phyloP scores from a whole-genome alignment of 164 flowering plant genomes.

The Piper longum region DNA sequence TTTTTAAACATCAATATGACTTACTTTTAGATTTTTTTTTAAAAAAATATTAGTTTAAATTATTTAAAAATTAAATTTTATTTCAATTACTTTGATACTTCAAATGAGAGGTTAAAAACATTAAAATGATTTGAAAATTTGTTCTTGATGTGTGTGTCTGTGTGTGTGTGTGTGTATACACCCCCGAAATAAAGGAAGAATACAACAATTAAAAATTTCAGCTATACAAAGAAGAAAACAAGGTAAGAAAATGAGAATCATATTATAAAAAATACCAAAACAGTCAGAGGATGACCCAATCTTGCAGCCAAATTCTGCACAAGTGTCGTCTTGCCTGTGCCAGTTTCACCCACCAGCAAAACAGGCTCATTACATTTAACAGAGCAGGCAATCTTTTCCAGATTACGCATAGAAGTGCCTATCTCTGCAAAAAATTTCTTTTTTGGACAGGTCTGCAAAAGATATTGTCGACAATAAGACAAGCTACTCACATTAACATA shows the following conservation, averaged over 20 bases:
- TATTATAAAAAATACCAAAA: conserved; percentile 44
- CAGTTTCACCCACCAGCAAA: conserved; percentile 98
- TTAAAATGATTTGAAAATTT: too few relatives aligned
- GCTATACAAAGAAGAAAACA: background rate
- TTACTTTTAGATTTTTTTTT: too few relatives aligned
- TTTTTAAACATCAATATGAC: too few relatives aligned
- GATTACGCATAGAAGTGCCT: conserved; percentile 47
- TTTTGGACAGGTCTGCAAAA: background rate
- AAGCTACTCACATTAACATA: background rate
- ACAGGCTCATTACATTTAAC: conserved; percentile 83
- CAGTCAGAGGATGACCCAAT: conserved; percentile 71
- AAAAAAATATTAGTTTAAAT: too few relatives aligned
- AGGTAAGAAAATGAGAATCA: background rate
- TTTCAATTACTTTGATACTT: too few relatives aligned
- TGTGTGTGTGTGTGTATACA: too few relatives aligned
- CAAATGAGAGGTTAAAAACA: too few relatives aligned
- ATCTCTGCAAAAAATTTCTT: conserved; percentile 50
- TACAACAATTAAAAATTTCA: background rate
- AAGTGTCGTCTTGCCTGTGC: conserved; percentile 96
- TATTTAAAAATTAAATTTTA: too few relatives aligned
- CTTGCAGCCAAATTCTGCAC: conserved; percentile 75
- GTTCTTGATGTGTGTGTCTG: too few relatives aligned
- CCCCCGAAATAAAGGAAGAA: background rate
- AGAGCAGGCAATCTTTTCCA: conserved; percentile 85
- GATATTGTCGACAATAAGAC: too few relatives aligned